Conservation (phyloP, 2,329 filamentous ascomycete genomes). For the Parascedosporium putredinis region DNA sequence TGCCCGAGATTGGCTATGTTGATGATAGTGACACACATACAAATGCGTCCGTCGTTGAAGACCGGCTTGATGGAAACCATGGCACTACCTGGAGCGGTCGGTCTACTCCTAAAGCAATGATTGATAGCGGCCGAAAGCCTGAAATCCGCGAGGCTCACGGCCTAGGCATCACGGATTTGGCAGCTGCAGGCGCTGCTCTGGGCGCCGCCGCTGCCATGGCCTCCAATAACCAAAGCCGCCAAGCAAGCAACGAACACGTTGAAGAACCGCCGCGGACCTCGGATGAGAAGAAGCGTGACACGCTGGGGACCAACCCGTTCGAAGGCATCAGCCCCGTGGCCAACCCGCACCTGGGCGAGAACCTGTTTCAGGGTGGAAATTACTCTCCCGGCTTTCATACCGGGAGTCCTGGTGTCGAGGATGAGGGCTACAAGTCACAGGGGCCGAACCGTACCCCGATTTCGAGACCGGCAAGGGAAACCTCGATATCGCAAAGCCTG, state of each 20-base stretch:
- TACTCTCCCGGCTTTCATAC: slow-evolving; percentile 8
- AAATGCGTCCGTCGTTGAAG: slow-evolving; percentile 75
- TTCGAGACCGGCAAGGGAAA: slow-evolving; percentile 29
- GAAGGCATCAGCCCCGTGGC: slow-evolving; percentile 54
- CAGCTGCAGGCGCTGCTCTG: slow-evolving; percentile 42
- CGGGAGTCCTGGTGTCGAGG: slow-evolving; percentile 20
- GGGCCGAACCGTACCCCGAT: slow-evolving; percentile 47
- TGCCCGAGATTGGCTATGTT: slow-evolving; percentile 66
- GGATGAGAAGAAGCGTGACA: slow-evolving; percentile 54
- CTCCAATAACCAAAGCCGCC: slow-evolving; percentile 38
- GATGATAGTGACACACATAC: slow-evolving; percentile 60
- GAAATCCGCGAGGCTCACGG: slow-evolving; percentile 14
- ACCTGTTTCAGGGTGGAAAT: slow-evolving; percentile 26
- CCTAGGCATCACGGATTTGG: slow-evolving; percentile 35
- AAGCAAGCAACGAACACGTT: slow-evolving; percentile 47
- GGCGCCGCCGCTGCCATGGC: slow-evolving; percentile 38
- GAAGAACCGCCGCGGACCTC: slow-evolving; percentile 56
- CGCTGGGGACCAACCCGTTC: slow-evolving; percentile 56
- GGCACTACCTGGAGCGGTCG: not conserved
- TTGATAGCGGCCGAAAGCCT: not conserved
- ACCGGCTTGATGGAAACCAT: slow-evolving; percentile 47
- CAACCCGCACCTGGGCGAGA: slow-evolving; percentile 40
- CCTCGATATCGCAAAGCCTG: slow-evolving; percentile 25
- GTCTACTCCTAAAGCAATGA: slow-evolving; percentile 15
- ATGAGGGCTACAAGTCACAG: slow-evolving; percentile 89